phyloP scores from a whole-genome alignment of 345 rosid genomes.

The Acer negundo region DNA sequence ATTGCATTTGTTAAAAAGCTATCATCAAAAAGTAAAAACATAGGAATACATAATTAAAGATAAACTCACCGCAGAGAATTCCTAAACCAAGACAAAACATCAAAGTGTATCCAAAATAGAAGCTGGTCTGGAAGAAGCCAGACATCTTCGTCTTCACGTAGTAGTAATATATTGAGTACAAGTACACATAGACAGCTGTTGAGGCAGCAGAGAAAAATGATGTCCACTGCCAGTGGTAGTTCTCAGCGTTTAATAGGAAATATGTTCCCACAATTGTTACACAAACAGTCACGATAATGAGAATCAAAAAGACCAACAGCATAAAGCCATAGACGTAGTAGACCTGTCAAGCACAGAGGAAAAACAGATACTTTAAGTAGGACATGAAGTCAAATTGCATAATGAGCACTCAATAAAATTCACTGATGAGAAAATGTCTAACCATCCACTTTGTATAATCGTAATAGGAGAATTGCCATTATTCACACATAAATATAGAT shows the following conservation, averaged over 20 bases:
- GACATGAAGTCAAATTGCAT: background rate
- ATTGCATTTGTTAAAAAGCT: background rate
- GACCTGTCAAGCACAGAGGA: constrained; percentile 48
- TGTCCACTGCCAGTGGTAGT: constrained; percentile 99
- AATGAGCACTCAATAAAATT: background rate
- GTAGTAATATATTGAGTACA: constrained; percentile 91
- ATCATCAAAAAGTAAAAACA: background rate
- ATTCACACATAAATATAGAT: background rate
- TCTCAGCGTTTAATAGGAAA: constrained; percentile 92
- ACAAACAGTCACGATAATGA: constrained; percentile 81
- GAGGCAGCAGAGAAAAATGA: constrained; percentile 95
- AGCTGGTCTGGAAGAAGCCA: constrained; percentile 96
- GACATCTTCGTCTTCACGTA: constrained; percentile 93
- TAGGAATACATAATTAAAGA: background rate
- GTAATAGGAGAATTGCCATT: background rate
- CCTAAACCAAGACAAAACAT: constrained; percentile 97
- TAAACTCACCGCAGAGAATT: constrained; percentile 81
- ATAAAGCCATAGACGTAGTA: constrained; percentile 94
- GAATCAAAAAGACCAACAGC: constrained; percentile 88
- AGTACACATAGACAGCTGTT: constrained; percentile 85
- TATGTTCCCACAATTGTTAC: constrained; percentile 94
- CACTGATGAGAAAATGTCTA: background rate
- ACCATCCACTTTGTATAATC: background rate
- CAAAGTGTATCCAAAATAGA: constrained; percentile 94
- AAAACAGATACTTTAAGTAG: background rate